These are phyloP conservation scores for Cucurbita argyrosperma DNA, from an alignment of 306 rosid species.

Conservation along the genomic window DNA sequence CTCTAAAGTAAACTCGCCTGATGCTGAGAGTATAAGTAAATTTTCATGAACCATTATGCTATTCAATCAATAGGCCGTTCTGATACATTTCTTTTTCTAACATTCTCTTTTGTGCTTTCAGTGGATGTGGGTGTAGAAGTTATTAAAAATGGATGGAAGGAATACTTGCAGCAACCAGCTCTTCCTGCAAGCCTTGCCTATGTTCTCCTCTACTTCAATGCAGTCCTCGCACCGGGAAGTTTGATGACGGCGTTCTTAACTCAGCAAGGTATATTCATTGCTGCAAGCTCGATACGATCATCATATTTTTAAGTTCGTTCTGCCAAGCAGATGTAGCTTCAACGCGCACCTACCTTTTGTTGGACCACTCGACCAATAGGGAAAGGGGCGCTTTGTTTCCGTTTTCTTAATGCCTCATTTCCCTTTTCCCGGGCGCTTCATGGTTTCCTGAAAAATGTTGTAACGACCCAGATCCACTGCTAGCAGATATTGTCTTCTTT, in stretches of 20 bases:
- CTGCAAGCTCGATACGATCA: background rate
- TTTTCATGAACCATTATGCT: background rate
- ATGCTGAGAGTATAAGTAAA: constrained; percentile 41
- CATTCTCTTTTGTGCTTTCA: constrained; percentile 16
- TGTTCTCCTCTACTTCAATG: constrained; percentile 74
- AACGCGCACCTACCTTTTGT: background rate
- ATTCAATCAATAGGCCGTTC: background rate
- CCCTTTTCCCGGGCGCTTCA: too few relatives aligned
- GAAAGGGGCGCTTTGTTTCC: too few relatives aligned
- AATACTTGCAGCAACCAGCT: constrained; percentile 77
- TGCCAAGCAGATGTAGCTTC: background rate
- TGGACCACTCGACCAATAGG: background rate
- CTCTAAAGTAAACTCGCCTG: constrained; percentile 27
- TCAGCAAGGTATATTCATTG: constrained; percentile 45
- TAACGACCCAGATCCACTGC: too few relatives aligned
- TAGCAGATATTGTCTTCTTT: too few relatives aligned
- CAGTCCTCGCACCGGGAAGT: constrained; percentile 90
- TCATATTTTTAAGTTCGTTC: background rate
- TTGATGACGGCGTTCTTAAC: constrained; percentile 91
- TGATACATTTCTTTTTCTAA: constrained; percentile 10
- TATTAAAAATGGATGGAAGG: constrained; percentile 86
- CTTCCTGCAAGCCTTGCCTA: constrained; percentile 93
- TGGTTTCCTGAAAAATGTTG: too few relatives aligned
- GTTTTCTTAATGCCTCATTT: too few relatives aligned
- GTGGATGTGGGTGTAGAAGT: constrained; percentile 67